Conservation (phyloP, 2,329 filamentous ascomycete genomes). For the Calonectria naviculata region DNA sequence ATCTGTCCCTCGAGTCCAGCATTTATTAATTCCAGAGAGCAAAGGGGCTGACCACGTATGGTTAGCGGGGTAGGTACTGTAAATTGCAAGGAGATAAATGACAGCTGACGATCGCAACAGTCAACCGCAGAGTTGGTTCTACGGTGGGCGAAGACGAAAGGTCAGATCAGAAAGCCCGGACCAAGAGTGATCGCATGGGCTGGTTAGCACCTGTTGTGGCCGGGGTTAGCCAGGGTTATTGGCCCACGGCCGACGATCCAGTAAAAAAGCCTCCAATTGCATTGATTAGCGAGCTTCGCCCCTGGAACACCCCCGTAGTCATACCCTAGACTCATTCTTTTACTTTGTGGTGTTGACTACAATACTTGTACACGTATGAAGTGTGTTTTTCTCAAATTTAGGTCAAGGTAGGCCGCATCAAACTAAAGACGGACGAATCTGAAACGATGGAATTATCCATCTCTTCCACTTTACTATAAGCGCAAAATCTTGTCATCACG, state of each 20-base stretch:
- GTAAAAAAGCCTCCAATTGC: not conserved
- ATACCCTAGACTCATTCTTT: not conserved
- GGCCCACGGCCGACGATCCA: not conserved
- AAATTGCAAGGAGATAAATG: not conserved
- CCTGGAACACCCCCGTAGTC: not conserved
- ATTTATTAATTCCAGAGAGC: too few species aligned
- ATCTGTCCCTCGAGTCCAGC: too few species aligned
- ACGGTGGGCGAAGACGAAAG: not conserved
- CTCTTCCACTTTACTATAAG: not conserved
- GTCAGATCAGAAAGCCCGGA: not conserved
- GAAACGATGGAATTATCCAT: not conserved
- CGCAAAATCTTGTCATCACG: slow-evolving; percentile 8
- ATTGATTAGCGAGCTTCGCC: too few species aligned
- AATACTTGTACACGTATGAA: not conserved
- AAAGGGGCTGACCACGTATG: not conserved
- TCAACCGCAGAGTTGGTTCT: too few species aligned
- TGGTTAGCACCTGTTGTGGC: not conserved
- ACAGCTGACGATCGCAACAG: not conserved
- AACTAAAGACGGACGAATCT: slow-evolving; percentile 10
- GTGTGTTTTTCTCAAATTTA: not conserved
- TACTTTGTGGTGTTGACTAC: not conserved
- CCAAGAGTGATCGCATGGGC: not conserved
- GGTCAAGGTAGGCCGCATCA: not conserved
- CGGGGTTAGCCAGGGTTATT: not conserved
- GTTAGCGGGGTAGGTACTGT: not conserved